Conservation (phyloP, 1,284 basidiomycete genomes). For the Coniophora puteana region DNA sequence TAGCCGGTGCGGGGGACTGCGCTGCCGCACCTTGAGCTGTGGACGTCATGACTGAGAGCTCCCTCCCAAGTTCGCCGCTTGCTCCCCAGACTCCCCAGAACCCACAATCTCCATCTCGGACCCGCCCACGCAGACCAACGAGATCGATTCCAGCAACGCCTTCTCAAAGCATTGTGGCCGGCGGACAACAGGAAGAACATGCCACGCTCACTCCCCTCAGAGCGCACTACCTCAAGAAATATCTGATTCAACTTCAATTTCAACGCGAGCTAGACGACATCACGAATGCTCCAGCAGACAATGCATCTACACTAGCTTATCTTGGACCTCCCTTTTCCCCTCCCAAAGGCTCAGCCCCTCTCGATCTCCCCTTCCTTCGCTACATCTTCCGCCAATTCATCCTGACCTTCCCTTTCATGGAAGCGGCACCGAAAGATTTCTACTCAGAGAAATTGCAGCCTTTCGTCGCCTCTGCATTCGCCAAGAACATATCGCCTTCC, state of each 20-base stretch:
- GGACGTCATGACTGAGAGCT: no score
- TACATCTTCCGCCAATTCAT: constrained; percentile 91
- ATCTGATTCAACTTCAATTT: constrained; percentile 87
- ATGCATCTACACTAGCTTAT: constrained; percentile 76
- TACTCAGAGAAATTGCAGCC: constrained; percentile 93
- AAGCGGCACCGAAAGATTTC: constrained; percentile 81
- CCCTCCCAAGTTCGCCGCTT: no score
- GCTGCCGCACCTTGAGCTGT: neutral
- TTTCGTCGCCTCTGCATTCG: constrained; percentile 78
- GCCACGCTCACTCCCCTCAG: constrained; percentile 70
- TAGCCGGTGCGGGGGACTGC: neutral
- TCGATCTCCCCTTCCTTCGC: constrained; percentile 83
- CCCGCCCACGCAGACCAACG: constrained; percentile 10
- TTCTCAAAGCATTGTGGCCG: neutral
- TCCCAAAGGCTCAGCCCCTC: constrained; percentile 50
- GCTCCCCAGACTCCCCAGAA: neutral
- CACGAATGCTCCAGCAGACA: constrained; percentile 49
- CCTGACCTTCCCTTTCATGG: constrained; percentile 91
- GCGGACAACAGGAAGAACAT: neutral
- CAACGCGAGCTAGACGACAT: constrained; percentile 71
- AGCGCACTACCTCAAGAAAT: constrained; percentile 95
- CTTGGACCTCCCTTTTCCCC: constrained; percentile 85
- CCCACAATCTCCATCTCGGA: no score
- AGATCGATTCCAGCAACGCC: constrained; percentile 10
- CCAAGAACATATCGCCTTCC: constrained; percentile 71